Base-by-base conservation (phyloP, 257 asterid genomes). In the Jaltomata sinuosa region DNA sequence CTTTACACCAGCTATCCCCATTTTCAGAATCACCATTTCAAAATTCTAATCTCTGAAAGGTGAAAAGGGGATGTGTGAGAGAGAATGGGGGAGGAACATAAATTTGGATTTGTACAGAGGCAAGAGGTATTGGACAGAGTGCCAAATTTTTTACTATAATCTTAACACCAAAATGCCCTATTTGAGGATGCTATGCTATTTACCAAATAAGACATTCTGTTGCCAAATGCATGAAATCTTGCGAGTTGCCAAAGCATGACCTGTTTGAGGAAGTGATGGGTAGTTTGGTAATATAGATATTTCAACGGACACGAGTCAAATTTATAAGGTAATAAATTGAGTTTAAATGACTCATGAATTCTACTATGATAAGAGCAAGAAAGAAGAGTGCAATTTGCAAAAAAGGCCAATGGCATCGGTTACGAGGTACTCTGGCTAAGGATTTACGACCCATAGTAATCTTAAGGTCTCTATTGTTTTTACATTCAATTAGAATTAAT, bases 41-140 rank as follows among this genome's bases (percentile, higher is more conserved):
- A 71, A 38, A 61, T 61, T 59, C 16, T 59, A 21, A 16, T 54
- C 8, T 16, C 2, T 53, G 25, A 19, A 32, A 54, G 12, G 69
- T 57, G 38, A 84, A 78, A 42, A 38, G 25, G 71, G 57, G 77
- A 53, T 74, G 62, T 81, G 77, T 27, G 49, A 32, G 80, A 32
- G 80, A 61, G 53, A 81, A 29, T 19, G 53, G 81, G 15, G 52
- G 27, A 40, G 76, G 32, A 78, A 69, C 45, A 53, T 11, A 49
- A 69, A 62, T 79, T 83, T 81, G 85, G 85, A 84, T 84, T 34
- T 31, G 84, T 74, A 84, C 80, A 54, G 83, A 80, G 74, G 86
- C 31, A 86, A 83, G 80, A 77, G 87, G 54, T 85, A 68, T 94
- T 89, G 96, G 94, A 86, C 91, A 90, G 93, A 78, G 97, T 82